Evolutionary conservation across 441 rosid genomes (phyloP).

Genomic region (Aquilaria agallochum): DNA sequence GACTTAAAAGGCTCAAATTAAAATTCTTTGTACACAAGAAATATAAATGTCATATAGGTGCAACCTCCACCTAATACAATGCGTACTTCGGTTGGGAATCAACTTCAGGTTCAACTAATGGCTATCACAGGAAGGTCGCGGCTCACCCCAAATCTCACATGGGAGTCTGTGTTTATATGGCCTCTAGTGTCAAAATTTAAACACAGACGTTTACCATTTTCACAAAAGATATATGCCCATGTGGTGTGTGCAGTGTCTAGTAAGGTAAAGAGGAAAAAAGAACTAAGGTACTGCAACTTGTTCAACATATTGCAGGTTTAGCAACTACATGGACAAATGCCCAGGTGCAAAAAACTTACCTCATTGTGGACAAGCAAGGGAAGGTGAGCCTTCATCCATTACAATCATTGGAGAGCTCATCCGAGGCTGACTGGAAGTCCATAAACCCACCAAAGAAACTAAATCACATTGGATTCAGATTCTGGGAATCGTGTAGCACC

Average conservation of each 20-base stretch:
- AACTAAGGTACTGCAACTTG: background rate
- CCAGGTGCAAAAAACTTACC: conserved; percentile 35
- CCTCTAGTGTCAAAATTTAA: no score
- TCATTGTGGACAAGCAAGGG: conserved; percentile 33
- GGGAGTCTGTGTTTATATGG: no score
- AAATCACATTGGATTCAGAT: conserved; percentile 34
- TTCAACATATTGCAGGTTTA: conserved; percentile 28
- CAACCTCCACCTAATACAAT: conserved; percentile 25
- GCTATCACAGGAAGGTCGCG: conserved; percentile 35
- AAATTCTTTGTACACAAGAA: no score
- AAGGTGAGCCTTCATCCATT: conserved; percentile 33
- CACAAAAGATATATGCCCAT: no score
- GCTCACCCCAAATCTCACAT: no score
- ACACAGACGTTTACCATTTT: no score
- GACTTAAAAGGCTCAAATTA: no score
- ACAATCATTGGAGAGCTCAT: conserved; percentile 30
- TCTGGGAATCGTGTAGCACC: conserved; percentile 34
- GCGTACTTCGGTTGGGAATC: conserved; percentile 53
- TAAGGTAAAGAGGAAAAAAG: background rate
- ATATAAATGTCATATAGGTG: conserved; percentile 16
- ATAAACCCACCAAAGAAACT: conserved; percentile 28
- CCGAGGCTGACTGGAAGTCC: conserved; percentile 49
- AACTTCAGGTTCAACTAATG: conserved; percentile 45
- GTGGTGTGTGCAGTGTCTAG: no score
- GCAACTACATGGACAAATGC: conserved; percentile 50